Evolutionary conservation across 495 filamentous ascomycete genomes (phyloP).

Genomic region (Penicillium subrubescens): DNA sequence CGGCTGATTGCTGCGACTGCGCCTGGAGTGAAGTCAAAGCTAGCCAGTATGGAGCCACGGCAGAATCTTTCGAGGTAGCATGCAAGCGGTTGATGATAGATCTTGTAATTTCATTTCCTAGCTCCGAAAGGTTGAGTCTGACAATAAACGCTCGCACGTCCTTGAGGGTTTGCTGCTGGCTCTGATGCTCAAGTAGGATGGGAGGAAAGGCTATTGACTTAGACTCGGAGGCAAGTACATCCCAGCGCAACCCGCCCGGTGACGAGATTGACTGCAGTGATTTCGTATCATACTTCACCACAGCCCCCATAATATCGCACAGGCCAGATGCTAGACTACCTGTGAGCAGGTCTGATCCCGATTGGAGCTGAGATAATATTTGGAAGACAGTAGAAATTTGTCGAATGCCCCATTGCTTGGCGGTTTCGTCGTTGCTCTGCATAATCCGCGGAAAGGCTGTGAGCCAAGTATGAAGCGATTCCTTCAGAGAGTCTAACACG

Average conservation of each 20-base stretch:
- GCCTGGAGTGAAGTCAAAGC: conserved; percentile 69
- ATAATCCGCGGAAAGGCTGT: conserved; percentile 78
- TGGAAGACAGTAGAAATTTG: conserved; percentile 73
- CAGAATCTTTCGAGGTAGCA: conserved; percentile 53
- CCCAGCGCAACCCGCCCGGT: conserved; percentile 22
- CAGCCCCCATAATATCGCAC: conserved; percentile 47
- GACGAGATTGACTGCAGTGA: conserved; percentile 31
- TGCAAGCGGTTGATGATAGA: conserved; percentile 62
- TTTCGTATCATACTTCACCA: conserved; percentile 34
- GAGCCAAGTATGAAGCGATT: conserved; percentile 78
- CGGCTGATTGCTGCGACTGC: conserved; percentile 43
- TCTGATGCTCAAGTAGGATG: conserved; percentile 56
- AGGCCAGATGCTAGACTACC: conserved; percentile 61
- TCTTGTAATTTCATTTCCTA: conserved; percentile 49
- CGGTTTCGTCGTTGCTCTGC: conserved; percentile 78
- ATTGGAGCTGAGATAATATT: conserved; percentile 63
- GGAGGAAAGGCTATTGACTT: conserved; percentile 50
- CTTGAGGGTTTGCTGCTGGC: conserved; percentile 61
- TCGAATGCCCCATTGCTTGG: conserved; percentile 69
- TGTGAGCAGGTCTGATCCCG: conserved; percentile 72
- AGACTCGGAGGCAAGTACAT: conserved; percentile 25
- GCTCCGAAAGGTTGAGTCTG: conserved; percentile 43
- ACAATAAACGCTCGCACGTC: conserved; percentile 51
- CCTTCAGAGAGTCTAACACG: conserved; percentile 69
- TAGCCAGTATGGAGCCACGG: conserved; percentile 80